phyloP scores from a whole-genome alignment of 2,329 filamentous ascomycete genomes.

The Colletotrichum eremochloae region DNA sequence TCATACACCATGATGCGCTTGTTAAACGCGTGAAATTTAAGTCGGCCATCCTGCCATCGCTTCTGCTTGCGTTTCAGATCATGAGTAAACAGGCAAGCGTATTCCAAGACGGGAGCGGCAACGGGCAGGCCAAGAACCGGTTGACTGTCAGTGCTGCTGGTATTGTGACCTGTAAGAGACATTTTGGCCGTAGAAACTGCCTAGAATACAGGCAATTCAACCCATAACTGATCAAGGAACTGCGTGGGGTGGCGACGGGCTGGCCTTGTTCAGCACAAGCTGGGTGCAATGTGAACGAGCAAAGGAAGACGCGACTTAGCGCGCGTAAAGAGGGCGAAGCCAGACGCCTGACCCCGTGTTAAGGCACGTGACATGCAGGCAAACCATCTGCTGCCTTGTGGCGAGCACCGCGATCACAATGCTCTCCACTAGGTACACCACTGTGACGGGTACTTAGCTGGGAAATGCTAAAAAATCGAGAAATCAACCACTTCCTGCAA shows the following conservation, averaged over 20 bases:
- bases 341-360: slow-evolving; percentile 19
- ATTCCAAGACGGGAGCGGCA: slow-evolving; percentile 83
- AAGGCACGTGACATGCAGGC: fast-evolving
- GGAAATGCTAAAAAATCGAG: background rate
- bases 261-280: background rate
- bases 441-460: background rate
- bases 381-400: background rate
- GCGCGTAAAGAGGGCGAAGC: background rate
- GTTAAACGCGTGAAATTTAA: slow-evolving; percentile 93
- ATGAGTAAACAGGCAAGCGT: slow-evolving; percentile 87
- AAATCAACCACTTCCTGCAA: background rate
- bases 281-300: background rate
- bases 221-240: slow-evolving; percentile 3
- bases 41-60: slow-evolving; percentile 91
- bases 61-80: slow-evolving; percentile 90
- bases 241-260: background rate
- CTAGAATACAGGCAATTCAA: background rate
- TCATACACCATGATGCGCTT: slow-evolving; percentile 92
- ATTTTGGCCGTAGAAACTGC: slow-evolving; percentile 7
- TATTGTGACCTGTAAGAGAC: slow-evolving; percentile 8
- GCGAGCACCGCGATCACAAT: background rate
- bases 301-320: slow-evolving; percentile 6
- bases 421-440: background rate
- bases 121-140: slow-evolving; percentile 58
- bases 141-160: background rate